These are phyloP conservation scores for Botrytis medusae DNA, from an alignment of 2,329 filamentous ascomycete genomes.

Conservation along the genomic window DNA sequence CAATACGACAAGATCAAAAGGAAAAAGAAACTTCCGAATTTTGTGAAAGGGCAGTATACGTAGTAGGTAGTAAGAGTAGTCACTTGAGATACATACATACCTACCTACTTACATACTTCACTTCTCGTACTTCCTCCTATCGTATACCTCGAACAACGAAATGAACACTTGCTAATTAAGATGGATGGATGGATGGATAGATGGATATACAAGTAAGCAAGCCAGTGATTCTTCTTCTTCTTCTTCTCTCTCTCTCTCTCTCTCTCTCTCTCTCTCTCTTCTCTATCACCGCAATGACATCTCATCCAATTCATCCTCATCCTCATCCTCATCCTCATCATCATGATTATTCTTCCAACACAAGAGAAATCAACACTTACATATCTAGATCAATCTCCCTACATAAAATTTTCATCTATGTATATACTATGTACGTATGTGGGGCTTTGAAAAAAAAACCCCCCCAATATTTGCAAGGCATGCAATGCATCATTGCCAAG, in stretches of 20 bases:
- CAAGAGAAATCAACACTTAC: too few relatives aligned
- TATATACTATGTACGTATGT: background rate
- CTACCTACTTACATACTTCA: background rate
- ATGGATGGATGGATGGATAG: too few relatives aligned
- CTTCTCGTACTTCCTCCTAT: background rate
- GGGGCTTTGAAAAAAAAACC: background rate
- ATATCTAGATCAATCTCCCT: background rate
- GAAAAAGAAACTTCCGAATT: background rate
- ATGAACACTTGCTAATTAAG: background rate
- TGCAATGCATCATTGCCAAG: background rate
- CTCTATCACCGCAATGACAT: too few relatives aligned
- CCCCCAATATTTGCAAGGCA: background rate
- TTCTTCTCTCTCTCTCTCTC: too few relatives aligned
- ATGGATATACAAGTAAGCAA: background rate
- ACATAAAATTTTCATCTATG: background rate
- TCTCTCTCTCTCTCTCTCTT: too few relatives aligned
- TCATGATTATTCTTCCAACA: too few relatives aligned
- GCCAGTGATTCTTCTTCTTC: background rate
- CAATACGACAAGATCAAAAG: background rate
- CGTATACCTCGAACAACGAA: background rate
- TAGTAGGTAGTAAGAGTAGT: background rate
- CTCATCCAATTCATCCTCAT: too few relatives aligned
- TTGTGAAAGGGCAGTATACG: background rate
- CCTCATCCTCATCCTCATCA: too few relatives aligned
- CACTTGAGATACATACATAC: background rate